Percentiles rank a stretch among this genome's conserved stretches.
Conservation (phyloP, 2,329 filamentous ascomycete species). For the Trichoderma gracile region DNA sequence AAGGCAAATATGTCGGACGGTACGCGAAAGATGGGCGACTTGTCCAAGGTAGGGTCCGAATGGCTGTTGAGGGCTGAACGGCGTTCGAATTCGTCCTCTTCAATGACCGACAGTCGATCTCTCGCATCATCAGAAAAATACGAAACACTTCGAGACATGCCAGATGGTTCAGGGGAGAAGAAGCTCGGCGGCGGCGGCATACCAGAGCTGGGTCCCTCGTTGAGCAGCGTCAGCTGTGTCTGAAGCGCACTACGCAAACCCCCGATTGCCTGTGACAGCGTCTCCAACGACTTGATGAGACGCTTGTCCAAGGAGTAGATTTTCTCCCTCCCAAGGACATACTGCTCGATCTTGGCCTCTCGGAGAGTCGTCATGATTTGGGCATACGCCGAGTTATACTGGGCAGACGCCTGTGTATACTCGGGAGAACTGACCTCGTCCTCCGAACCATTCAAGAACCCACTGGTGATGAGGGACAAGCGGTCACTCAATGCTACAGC, state of each 20-base stretch:
- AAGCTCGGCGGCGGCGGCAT: slow-evolving; percentile 29
- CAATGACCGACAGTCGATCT: slow-evolving; percentile 61
- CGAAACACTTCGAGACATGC: slow-evolving; percentile 34
- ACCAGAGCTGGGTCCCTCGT: slow-evolving; percentile 51
- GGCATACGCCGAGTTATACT: slow-evolving; percentile 67
- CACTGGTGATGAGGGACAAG: slow-evolving; percentile 76
- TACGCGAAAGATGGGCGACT: slow-evolving; percentile 50
- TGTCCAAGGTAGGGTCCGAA: slow-evolving; percentile 36
- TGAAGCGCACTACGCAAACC: slow-evolving; percentile 85
- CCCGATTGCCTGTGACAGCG: slow-evolving; percentile 83
- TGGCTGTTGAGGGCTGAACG: slow-evolving; percentile 32
- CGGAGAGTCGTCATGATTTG: slow-evolving; percentile 74
- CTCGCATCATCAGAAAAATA: slow-evolving; percentile 40
- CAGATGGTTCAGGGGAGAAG: slow-evolving; percentile 29
- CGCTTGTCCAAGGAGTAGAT: slow-evolving; percentile 77
- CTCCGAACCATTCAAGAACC: slow-evolving; percentile 81
- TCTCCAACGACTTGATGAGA: slow-evolving; percentile 81
- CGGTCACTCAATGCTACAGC: slow-evolving; percentile 78
- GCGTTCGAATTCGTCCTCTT: slow-evolving; percentile 57
- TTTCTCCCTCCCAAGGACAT: slow-evolving; percentile 73
- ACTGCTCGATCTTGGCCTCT: slow-evolving; percentile 90
- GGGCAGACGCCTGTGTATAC: slow-evolving; percentile 62
- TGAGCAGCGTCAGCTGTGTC: slow-evolving; percentile 82
- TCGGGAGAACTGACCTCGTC: slow-evolving; percentile 68
- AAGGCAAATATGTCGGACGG: slow-evolving; percentile 86